phyloP scores from a whole-genome alignment of 2,329 filamentous ascomycete species.

The Paramyrothecium roridum region DNA sequence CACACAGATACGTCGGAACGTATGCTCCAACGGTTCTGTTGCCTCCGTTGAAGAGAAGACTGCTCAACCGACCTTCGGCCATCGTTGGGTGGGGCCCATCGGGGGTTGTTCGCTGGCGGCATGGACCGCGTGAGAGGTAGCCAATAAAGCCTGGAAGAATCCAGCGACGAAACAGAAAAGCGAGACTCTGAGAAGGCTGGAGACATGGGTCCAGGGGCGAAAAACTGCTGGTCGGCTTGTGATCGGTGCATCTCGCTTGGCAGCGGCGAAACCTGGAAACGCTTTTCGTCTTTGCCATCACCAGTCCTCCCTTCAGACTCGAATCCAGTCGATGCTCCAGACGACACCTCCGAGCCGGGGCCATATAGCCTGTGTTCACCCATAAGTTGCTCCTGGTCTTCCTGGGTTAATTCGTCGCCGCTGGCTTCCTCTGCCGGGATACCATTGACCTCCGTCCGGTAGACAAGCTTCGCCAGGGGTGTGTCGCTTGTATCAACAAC shows the following conservation, averaged over 20 bases:
- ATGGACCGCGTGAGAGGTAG: not conserved
- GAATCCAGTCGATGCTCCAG: not conserved
- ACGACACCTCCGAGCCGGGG: not conserved
- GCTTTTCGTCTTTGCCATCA: not conserved
- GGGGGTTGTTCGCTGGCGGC: not conserved
- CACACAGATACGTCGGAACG: conserved; percentile 16
- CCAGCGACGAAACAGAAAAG: not conserved
- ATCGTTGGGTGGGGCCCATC: not conserved
- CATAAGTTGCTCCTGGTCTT: not conserved
- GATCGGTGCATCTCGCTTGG: not conserved
- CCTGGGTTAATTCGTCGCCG: not conserved
- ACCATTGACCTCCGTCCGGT: conserved; percentile 10
- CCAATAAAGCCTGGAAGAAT: not conserved
- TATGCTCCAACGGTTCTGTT: conserved; percentile 11
- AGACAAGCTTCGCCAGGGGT: conserved; percentile 43
- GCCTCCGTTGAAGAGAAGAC: not conserved
- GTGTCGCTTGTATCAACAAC: conserved; percentile 59
- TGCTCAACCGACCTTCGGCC: not conserved
- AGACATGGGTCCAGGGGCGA: not conserved
- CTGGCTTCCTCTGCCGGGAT: conserved; percentile 11
- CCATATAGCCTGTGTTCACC: not conserved
- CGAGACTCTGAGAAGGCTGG: not conserved
- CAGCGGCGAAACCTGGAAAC: not conserved
- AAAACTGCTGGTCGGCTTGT: not conserved
- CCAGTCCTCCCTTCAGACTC: not conserved